Evolutionary conservation across 495 filamentous ascomycete genomes (phyloP), one percentile per base, ranked within the genome.

Genomic region (Lasiosphaeria miniovina): DNA sequence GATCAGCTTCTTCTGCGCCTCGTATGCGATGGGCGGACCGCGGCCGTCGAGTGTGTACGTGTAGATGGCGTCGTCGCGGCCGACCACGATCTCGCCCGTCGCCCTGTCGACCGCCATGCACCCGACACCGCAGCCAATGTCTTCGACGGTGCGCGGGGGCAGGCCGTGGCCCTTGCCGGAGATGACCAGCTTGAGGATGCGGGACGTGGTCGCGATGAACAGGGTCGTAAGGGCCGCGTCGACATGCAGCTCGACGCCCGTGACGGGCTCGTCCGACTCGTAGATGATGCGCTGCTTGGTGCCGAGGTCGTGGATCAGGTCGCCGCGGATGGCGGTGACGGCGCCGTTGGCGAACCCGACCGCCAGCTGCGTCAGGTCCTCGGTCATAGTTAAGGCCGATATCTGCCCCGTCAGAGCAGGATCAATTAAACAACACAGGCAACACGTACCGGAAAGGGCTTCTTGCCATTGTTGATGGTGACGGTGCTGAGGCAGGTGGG

Each of bases 331-430:
- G 40, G 97, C 86, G 8, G 91, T 95, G 35, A 98, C 94, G 9
- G 91, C 87, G 17, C 94, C 94, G 72, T 98, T 97, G 32, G 88
- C 94, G 72, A 98, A 98, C 15, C 95, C 94, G 10, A 98, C 86
- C 31, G 92, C 94, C 6, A 97, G 82, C 77, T 97, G 93, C 8
- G 90, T 90, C 12, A 98, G 78, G 70, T 96, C 90, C 45, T 89
- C 87, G 36, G 96, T 82, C 6, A 88, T 86, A 15, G 91, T 83
- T 72, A 98, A 96, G 11, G 92, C 91, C 31, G 92, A 94, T 34
- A 97, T 90, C 90, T 95, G 62, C 32, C n/a, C 12, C 7, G 12
- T 41, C 12, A 7, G 15, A 11, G 43, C 43, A 9, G 4, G 6
- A 46, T 6, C 12, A 46, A 51, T n/a, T 31, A 51, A 14, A 6